These are phyloP conservation scores for Monosporascus sp. DNA, from an alignment of 2,329 filamentous ascomycete genomes.

Conservation along the genomic window DNA sequence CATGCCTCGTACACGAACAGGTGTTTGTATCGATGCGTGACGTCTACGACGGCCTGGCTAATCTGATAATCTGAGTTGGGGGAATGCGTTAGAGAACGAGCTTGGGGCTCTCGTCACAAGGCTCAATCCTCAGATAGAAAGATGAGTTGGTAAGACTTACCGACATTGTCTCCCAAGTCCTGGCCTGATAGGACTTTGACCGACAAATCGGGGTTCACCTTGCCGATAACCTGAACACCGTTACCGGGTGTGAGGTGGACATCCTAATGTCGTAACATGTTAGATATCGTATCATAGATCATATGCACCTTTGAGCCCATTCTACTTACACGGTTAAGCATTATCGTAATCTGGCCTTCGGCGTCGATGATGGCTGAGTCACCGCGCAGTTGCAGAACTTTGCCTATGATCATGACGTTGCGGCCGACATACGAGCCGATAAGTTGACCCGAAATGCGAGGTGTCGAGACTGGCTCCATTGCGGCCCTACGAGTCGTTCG, in stretches of 20 bases:
- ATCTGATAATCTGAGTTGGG: constrained; percentile 64
- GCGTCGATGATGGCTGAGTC: constrained; percentile 77
- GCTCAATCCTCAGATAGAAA: neutral
- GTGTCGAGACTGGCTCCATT: constrained; percentile 69
- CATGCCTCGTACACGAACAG: constrained; percentile 61
- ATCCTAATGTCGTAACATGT: constrained; percentile 44
- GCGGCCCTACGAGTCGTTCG: constrained; percentile 7
- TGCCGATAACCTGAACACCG: constrained; percentile 72
- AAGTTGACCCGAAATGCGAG: constrained; percentile 76
- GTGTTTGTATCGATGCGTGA: constrained; percentile 72
- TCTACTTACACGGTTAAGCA: constrained; percentile 62
- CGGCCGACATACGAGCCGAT: constrained; percentile 69
- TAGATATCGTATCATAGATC: neutral
- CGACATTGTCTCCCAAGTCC: constrained; percentile 64
- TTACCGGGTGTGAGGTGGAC: constrained; percentile 64
- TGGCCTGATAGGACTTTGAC: constrained; percentile 64
- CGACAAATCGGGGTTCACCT: constrained; percentile 67
- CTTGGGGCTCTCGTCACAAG: constrained; percentile 4
- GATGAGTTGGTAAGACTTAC: constrained; percentile 43
- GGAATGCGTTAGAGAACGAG: neutral
- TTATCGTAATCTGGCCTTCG: constrained; percentile 67
- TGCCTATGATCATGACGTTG: constrained; percentile 81
- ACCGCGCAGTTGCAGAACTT: constrained; percentile 75
- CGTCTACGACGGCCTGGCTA: constrained; percentile 75
- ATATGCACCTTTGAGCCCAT: no score